These are phyloP conservation scores for Passalora sequoiae DNA, from an alignment of 2,329 filamentous ascomycete species.

Conservation along the genomic window DNA sequence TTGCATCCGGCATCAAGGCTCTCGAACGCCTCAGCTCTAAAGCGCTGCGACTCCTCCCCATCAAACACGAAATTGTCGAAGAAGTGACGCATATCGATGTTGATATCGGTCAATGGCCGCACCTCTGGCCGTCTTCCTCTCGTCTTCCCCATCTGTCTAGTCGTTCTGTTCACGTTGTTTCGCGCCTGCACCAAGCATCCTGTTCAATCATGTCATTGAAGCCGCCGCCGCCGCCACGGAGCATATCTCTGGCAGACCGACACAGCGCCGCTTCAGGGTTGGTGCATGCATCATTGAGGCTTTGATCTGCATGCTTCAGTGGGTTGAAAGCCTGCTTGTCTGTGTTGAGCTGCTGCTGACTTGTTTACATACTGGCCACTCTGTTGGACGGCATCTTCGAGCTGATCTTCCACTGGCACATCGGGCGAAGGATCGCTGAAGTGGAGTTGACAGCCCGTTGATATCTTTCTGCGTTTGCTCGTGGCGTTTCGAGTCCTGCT, in stretches of 20 bases:
- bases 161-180: conserved; percentile 30
- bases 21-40: conserved; percentile 30
- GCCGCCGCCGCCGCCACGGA: conserved; percentile 47
- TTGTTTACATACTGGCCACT: conserved; percentile 38
- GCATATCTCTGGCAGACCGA: conserved; percentile 45
- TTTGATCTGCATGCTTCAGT: conserved; percentile 34
- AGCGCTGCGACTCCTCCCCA: conserved; percentile 28
- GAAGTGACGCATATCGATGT: conserved; percentile 29
- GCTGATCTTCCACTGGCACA: conserved; percentile 51
- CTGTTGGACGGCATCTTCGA: conserved; percentile 37
- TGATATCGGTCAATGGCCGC: conserved; percentile 16
- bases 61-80: conserved; percentile 31
- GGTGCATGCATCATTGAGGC: conserved; percentile 35
- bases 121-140: conserved; percentile 24
- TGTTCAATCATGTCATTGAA: conserved; percentile 52
- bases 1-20: conserved; percentile 14
- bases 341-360: conserved; percentile 35
- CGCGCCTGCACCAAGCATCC: conserved; percentile 48
- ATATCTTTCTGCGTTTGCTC: conserved; percentile 46
- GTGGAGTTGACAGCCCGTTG: conserved; percentile 47
- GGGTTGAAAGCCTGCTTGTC: conserved; percentile 40
- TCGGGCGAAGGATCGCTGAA: conserved; percentile 51
- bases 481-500: conserved; percentile 32
- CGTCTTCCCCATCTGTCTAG: conserved; percentile 24
- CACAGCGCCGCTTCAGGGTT: conserved; percentile 43